Evolutionary conservation across 2,329 filamentous ascomycete genomes (phyloP).

Genomic region (Paecilomyces variotii): DNA sequence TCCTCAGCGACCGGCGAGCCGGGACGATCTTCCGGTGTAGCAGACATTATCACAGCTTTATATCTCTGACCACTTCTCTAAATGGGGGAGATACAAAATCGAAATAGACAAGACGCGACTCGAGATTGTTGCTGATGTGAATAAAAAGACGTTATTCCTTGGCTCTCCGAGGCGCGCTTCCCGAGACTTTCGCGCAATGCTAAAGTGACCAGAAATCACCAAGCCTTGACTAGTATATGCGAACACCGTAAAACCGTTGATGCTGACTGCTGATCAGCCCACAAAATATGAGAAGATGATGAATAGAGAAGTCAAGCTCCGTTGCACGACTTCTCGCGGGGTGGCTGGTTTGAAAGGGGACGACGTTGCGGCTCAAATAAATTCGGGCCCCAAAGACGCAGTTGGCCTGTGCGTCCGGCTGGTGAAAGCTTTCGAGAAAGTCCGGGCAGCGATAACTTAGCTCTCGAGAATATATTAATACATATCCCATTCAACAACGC

Average conservation of each 20-base stretch:
- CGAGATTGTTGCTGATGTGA: neutral
- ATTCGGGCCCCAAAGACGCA: conserved; percentile 4
- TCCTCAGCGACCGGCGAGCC: conserved; percentile 14
- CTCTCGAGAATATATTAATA: neutral
- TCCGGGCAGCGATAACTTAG: neutral
- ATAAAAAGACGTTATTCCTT: neutral
- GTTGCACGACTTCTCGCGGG: neutral
- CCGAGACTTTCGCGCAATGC: neutral
- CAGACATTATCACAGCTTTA: conserved; percentile 24
- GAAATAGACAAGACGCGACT: neutral
- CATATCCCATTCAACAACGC: neutral
- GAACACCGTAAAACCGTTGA: neutral
- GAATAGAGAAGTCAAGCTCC: neutral
- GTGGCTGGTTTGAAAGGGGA: conserved; percentile 4
- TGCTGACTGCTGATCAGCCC: too few relatives aligned
- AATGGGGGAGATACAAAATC: neutral
- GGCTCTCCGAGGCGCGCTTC: neutral
- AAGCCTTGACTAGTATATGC: neutral
- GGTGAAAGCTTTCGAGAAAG: conserved; percentile 2
- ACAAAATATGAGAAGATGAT: neutral
- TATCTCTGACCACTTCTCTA: neutral
- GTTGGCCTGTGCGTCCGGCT: conserved; percentile 8
- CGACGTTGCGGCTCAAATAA: conserved; percentile 6
- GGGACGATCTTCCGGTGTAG: conserved; percentile 25
- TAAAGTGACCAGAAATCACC: neutral